Evolutionary conservation across 495 filamentous ascomycete species (phyloP), one percentile per base, ranked within the genome.

Genomic region (Hypoxylon fuscum): DNA sequence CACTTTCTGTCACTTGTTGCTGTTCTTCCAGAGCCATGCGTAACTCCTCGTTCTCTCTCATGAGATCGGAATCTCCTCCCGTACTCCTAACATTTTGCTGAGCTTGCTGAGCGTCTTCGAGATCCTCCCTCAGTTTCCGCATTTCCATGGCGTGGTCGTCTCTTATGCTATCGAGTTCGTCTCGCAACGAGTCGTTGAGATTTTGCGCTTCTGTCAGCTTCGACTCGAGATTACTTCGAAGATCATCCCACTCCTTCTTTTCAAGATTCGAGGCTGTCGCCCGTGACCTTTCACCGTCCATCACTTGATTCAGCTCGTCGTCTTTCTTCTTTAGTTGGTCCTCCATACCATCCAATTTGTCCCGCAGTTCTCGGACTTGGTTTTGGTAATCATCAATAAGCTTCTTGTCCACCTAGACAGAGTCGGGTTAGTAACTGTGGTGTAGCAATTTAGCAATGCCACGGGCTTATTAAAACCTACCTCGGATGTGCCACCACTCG

Each of bases 1-100:
- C 95, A 69, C 96, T 90, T 52, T 93, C 89, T 0, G 93, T 96
- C n/a, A 96, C 82, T 44, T 89, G 83, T 52, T 89, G 88, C 67
- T 96, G 92, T 55, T 91, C 84, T 50, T 79, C 78, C 27, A 96
- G 72, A 18, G 92, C 84, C 46, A 58, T 68, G 66, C 93, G 88
- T 27, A 97, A 78, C 35, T 85, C 85, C 55, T 88, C 77, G 63
- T 97, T 88, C 64, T 91, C 87, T 41, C 77, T 81, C 63, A 89
- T 84, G 31, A 95, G 74, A n/a, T 87, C 82, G 10, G 84, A 77
- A 68, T 88, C 86, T 35, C 54, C 72, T 2, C 63, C 66, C 4
- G 67, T 69, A 37, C 53, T 69, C 5, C 63, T 59, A 7, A 32
- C 48, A 12, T 71, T 65, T 46, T 74, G 70, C 50, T 50, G 78